Base-by-base conservation (phyloP, 177 flowering plant species). In the Telopea speciosissima region DNA sequence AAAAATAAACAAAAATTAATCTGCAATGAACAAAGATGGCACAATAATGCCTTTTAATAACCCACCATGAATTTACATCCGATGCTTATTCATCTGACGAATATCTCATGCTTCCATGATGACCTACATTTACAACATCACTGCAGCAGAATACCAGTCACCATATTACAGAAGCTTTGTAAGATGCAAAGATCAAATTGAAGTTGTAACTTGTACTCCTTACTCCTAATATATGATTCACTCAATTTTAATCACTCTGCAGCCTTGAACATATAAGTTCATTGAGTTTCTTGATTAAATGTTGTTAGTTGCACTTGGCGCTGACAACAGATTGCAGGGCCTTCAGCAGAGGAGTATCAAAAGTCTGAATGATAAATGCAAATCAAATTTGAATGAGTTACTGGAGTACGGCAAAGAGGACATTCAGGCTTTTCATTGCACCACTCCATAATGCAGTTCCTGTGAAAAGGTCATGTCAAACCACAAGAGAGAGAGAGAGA, bases 361-460 rank as follows among this genome's bases (percentile, higher is more conserved):
- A 93, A 95, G 70, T 95, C 98, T 23, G 99, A 90, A 78, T 93
- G 96, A 78, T 90, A 90, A 65, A 93, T 75, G 79, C 97, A 91
- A 73, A 93, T 96, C 67, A 95, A 73, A 77, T 88, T 90, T 19
- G 99, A 95, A 77, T 95, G 99, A 40, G 91, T 83, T 65, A 90
- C 78, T 6, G 96, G 92, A 23, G 91, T 86, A 24, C 98, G 98
- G 68, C 98, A 95, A 14, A 95, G 90, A 31, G 99, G 99, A 78
- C 99, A 95, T 76, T 95, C 97, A 0, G 90, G 99, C 84, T 93
- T 95, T 74, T 93, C 99, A 59, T 93, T 95, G 85, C 99, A 95
- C 98, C 99, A 95, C 71, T 93, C 99, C 93, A 89, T 89, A 42
- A 95, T 89, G 86, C 99, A 95, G 77, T 82, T 89, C 99, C 99